A percentile compares a stretch with the other conserved stretches of the same genome.
Conservation (phyloP, 805 yeast genomes). For the Lachancea mirantina region DNA sequence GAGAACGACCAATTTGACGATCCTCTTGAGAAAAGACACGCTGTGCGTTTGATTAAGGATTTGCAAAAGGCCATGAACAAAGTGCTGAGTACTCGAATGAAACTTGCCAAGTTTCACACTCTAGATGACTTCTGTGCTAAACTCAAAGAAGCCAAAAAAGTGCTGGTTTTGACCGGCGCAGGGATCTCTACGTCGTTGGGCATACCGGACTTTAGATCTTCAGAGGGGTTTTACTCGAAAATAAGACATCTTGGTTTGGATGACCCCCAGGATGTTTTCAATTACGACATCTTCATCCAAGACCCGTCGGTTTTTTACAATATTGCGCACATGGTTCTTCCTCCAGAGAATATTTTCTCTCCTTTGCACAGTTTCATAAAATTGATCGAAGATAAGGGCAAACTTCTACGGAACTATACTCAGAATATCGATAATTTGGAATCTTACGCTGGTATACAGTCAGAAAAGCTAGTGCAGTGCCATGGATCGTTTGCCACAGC, state of each 20-base stretch:
- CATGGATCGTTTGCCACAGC: slow-evolving; percentile 92
- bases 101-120: slow-evolving; percentile 47
- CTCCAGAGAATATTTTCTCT: slow-evolving; percentile 58
- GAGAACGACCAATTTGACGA: slow-evolving; percentile 22
- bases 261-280: slow-evolving; percentile 90
- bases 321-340: slow-evolving; percentile 79
- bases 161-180: slow-evolving; percentile 83
- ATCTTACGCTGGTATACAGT: slow-evolving; percentile 64
- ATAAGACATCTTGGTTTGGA: slow-evolving; percentile 60
- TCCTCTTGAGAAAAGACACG: slow-evolving; percentile 38
- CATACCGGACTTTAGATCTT: slow-evolving; percentile 87
- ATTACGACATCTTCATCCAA: slow-evolving; percentile 56
- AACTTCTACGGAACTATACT: slow-evolving; percentile 75
- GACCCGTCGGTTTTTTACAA: slow-evolving; percentile 79
- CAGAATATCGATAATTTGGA: slow-evolving; percentile 89
- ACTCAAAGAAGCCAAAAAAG: slow-evolving; percentile 47
- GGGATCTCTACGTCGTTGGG: slow-evolving; percentile 88
- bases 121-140: slow-evolving; percentile 51
- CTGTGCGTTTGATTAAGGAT: slow-evolving; percentile 42
- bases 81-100: slow-evolving; percentile 49
- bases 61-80: slow-evolving; percentile 60
- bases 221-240: slow-evolving; percentile 74
- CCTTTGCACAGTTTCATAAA: slow-evolving; percentile 79
- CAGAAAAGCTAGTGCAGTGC: slow-evolving; percentile 72
- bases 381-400: slow-evolving; percentile 65